Evolutionary conservation across 2,329 filamentous ascomycete genomes (phyloP), one percentile per base, ranked within the genome.

Genomic region (Alternaria arbusti): DNA sequence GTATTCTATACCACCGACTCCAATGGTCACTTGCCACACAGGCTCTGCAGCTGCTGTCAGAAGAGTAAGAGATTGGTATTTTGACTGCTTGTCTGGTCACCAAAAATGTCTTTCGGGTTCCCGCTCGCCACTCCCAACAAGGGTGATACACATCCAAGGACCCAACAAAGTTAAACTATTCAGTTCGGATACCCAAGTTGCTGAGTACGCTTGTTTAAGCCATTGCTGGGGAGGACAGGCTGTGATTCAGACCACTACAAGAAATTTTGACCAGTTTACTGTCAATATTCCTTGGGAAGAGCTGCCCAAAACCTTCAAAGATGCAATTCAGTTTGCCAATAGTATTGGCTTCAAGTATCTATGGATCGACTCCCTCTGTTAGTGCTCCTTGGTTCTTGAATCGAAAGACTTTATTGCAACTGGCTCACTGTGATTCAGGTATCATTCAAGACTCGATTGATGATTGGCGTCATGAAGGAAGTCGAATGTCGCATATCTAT

Each of bases 391-490:
- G 20, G 20, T 20, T 20, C 20, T 20, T 20, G 20, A 20, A 20
- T 20, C 20, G 20, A 20, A 20, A 20, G 20, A 20, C 20, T 20
- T 12, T 45, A 70, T 1, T 71, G 56, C 49, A 63, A 50, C 6
- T n/a, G n/a, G 20, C 25, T 32, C 15, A 50, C 22, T 30, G 10
- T 15, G 4, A 28, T 7, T n/a, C 15, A 51, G 26, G 49, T n/a
- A 52, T 63, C 8, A 5, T 69, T 1, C 59, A 70, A 45, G 65
- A 67, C 20, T 52, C 47, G 1, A 3, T 25, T 13, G 43, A 59
- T 1, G 70, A 73, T 26, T 70, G 69, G 66, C 43, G 44, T 2
- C 52, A 43, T 3, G 60, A 66, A 54, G 60, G 64, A 20, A 61
- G 60, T 23, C 55, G 17, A 2, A 66, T 66, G 60, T 54, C 60